Base-by-base conservation (phyloP, 2,329 filamentous ascomycete species). In the Xylaria sp. region DNA sequence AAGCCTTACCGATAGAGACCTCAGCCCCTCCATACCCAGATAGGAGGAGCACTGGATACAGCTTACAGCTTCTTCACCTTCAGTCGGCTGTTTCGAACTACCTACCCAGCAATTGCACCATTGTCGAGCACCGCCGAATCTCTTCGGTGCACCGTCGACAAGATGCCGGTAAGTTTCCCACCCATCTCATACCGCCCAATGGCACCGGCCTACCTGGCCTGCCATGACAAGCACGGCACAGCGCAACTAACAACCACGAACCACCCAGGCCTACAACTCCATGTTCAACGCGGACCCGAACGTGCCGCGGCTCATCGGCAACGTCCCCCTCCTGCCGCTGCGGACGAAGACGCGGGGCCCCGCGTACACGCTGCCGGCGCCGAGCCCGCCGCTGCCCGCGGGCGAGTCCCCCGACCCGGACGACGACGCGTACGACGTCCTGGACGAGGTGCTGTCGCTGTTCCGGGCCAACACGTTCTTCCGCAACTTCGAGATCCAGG, bases 401-500 rank as follows among this genome's bases (percentile, higher is more conserved):
- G 66, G 78, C 72, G 83, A 86, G 74, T 85, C 79, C 65, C 88
- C 79, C 66, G 91, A 97, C 72, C 88, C 92, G 45, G 91, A 94
- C 73, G 88, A 86, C 74, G 91, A 96, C 74, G 92, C 89, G 69
- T 97, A 97, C 81, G 94, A 99, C 78, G 90, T 94, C 59, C 84
- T 97, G 50, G 94, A 99, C 76, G 94, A 99, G 79, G 87, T 95
- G 47, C 83, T 99, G 50, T 83, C 88, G 11, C 84, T 97, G 45
- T 99, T 97, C 83, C 91, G 94, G 62, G 93, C 94, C 67, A 97
- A 99, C 80, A 97, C 93, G 56, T 93, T 99, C 76, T 99, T 97
- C 83, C 90, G 94, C 69, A 99, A 97, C 82, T 99, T 99, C 69
- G 94, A 97, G 81, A 96, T 97, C 78, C 93, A 96, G 76, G 94